These are phyloP conservation scores for Coniochaeta pulveracea DNA, from an alignment of 2,329 filamentous ascomycete genomes.

Conservation along the genomic window DNA sequence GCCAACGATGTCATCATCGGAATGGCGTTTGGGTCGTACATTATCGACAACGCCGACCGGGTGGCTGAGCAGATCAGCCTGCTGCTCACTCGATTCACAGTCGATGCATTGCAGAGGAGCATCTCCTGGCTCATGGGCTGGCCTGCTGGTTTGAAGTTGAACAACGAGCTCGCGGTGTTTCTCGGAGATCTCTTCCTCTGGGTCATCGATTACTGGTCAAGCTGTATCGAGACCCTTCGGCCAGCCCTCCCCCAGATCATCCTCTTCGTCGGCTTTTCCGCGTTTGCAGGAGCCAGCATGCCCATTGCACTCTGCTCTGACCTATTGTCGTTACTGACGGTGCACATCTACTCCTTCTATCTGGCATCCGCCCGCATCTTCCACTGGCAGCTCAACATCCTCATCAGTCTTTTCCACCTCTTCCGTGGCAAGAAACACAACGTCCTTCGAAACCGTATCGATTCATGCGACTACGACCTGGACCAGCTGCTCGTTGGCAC, in stretches of 20 bases:
- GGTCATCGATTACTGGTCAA: slow-evolving; percentile 98
- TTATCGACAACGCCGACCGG: slow-evolving; percentile 85
- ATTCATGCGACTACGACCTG: slow-evolving; percentile 96
- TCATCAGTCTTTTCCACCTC: slow-evolving; percentile 94
- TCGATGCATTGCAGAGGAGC: slow-evolving; percentile 76
- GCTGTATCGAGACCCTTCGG: slow-evolving; percentile 66
- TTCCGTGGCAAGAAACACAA: slow-evolving; percentile 98
- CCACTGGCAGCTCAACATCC: slow-evolving; percentile 96
- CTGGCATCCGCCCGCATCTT: slow-evolving; percentile 93
- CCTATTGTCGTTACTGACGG: slow-evolving; percentile 76
- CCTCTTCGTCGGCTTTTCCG: slow-evolving; percentile 86
- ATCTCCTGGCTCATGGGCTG: slow-evolving; percentile 94
- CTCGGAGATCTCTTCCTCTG: slow-evolving; percentile 91
- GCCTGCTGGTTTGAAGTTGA: slow-evolving; percentile 90
- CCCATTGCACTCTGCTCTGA: slow-evolving; percentile 94
- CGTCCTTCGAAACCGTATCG: slow-evolving; percentile 90
- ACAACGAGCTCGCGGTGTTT: slow-evolving; percentile 86
- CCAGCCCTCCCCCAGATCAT: slow-evolving; percentile 79
- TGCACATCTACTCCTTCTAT: slow-evolving; percentile 98
- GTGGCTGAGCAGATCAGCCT: slow-evolving; percentile 71
- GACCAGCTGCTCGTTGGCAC: slow-evolving; percentile 94
- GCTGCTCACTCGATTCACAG: slow-evolving; percentile 70
- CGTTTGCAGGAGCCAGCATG: slow-evolving; percentile 93
- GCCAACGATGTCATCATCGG: slow-evolving; percentile 98
- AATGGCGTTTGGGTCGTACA: slow-evolving; percentile 90